Evolutionary conservation across 2,329 filamentous ascomycete genomes (phyloP).

Genomic region (Cladorrhinum sp.): DNA sequence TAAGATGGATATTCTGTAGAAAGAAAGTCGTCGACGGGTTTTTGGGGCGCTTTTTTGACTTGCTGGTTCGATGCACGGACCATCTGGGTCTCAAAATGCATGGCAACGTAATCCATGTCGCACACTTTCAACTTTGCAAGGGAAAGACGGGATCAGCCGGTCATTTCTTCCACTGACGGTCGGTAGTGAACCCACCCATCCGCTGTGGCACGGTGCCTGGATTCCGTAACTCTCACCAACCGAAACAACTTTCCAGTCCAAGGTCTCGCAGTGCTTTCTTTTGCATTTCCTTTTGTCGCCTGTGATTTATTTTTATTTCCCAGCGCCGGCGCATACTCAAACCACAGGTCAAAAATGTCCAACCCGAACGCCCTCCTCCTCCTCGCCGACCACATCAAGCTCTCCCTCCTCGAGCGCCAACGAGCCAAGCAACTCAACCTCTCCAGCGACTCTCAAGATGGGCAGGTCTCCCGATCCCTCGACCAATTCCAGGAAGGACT

Average conservation of each 20-base stretch:
- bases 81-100: background rate
- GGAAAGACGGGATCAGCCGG: background rate
- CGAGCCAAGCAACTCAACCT: slow-evolving; percentile 79
- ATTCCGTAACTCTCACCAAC: slow-evolving; percentile 11
- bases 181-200: background rate
- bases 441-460: slow-evolving; percentile 76
- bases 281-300: background rate
- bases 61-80: background rate
- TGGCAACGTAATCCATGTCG: background rate
- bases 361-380: slow-evolving; percentile 79
- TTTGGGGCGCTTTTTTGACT: background rate
- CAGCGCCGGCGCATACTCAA: background rate
- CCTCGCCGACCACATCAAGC: slow-evolving; percentile 93
- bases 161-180: background rate
- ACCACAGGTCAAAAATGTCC: slow-evolving; percentile 41
- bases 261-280: too few species aligned
- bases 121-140: too few species aligned
- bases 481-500: slow-evolving; percentile 83
- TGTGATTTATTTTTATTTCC: background rate
- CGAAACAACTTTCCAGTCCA: slow-evolving; percentile 6
- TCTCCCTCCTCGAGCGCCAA: slow-evolving; percentile 88
- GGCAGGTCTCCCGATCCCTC: slow-evolving; percentile 82
- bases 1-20: slow-evolving; percentile 3
- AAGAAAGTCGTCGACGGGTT: background rate
- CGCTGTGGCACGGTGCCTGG: background rate